Evolutionary conservation across 257 asterid genomes (phyloP).

Genomic region (Penstemon barbatus): DNA sequence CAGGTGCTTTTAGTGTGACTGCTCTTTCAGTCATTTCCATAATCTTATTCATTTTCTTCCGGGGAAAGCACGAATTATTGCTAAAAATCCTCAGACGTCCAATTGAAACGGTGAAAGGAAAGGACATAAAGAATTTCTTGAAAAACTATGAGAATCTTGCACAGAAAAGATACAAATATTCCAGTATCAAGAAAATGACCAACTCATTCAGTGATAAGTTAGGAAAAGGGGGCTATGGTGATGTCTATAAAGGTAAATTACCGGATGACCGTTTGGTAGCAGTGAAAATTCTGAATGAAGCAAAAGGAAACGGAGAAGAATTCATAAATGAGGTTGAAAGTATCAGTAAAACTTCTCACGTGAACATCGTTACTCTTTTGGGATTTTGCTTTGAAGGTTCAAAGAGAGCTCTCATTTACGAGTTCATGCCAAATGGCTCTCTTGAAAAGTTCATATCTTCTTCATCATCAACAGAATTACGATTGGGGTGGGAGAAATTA

Average conservation of each 20-base stretch:
- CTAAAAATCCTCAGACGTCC: too few relatives aligned
- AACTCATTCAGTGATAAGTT: conserved; percentile 23
- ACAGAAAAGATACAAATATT: conserved; percentile 33
- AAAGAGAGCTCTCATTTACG: conserved; percentile 59
- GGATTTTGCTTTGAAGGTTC: conserved; percentile 48
- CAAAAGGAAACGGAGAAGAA: conserved; percentile 58
- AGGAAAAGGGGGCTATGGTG: too few relatives aligned
- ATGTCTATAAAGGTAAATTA: too few relatives aligned
- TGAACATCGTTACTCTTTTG: conserved; percentile 46
- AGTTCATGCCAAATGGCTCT: conserved; percentile 52
- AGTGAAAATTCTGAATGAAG: too few relatives aligned
- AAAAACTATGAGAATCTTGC: too few relatives aligned
- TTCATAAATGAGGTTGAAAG: conserved; percentile 53
- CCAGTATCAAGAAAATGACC: conserved; percentile 31
- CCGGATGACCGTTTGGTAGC: too few relatives aligned
- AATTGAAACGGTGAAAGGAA: too few relatives aligned
- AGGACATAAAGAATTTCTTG: too few relatives aligned
- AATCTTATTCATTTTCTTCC: too few relatives aligned
- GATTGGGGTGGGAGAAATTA: conserved; percentile 34
- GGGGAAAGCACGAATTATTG: too few relatives aligned
- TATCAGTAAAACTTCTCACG: conserved; percentile 30
- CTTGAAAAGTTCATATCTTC: conserved; percentile 46
- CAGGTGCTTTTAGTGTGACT: too few relatives aligned
- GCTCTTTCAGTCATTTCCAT: too few relatives aligned
- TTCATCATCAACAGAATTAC: conserved; percentile 25